Percentiles rank a stretch among this genome's conserved stretches.
phyloP scores from a whole-genome alignment of 768 basidiomycete genomes.

The Nidula microcarpa region DNA sequence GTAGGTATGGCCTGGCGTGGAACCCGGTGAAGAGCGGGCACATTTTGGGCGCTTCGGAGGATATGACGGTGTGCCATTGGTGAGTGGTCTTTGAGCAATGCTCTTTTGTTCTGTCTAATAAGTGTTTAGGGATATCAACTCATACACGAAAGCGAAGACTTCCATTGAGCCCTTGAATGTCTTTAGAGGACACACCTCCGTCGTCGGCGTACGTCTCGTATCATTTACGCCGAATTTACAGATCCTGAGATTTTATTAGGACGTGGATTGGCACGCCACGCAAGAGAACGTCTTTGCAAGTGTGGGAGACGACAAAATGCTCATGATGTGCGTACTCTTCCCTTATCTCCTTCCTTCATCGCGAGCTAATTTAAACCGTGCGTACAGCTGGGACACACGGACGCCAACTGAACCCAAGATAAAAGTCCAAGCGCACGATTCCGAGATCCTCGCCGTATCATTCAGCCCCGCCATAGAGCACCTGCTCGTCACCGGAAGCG shows the following conservation, averaged over 20 bases:
- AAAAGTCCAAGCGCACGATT: slow-evolving; percentile 81
- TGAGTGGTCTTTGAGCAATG: slow-evolving; percentile 24
- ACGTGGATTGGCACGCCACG: slow-evolving; percentile 92
- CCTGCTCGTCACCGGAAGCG: slow-evolving; percentile 86
- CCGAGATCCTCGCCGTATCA: slow-evolving; percentile 87
- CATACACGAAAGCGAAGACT: slow-evolving; percentile 75
- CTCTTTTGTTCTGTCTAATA: slow-evolving; percentile 1
- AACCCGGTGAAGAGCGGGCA: slow-evolving; percentile 80
- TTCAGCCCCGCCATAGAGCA: slow-evolving; percentile 82
- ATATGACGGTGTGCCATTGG: slow-evolving; percentile 96
- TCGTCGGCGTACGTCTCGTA: slow-evolving; percentile 74
- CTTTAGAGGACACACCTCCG: slow-evolving; percentile 86
- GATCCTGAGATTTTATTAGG: slow-evolving; percentile 41
- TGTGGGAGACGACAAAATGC: slow-evolving; percentile 92
- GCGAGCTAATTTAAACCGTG: background rate
- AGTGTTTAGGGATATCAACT: slow-evolving; percentile 80
- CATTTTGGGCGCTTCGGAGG: slow-evolving; percentile 89
- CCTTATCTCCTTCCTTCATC: background rate
- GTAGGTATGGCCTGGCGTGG: slow-evolving; percentile 92
- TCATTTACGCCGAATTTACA: background rate
- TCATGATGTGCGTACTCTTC: slow-evolving; percentile 74
- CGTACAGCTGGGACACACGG: slow-evolving; percentile 87
- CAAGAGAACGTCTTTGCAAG: slow-evolving; percentile 87
- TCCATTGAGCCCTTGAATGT: slow-evolving; percentile 81
- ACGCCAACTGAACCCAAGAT: slow-evolving; percentile 63